phyloP scores from a whole-genome alignment of 2,329 filamentous ascomycete species.

The Clarireedia homoeocarpa region DNA sequence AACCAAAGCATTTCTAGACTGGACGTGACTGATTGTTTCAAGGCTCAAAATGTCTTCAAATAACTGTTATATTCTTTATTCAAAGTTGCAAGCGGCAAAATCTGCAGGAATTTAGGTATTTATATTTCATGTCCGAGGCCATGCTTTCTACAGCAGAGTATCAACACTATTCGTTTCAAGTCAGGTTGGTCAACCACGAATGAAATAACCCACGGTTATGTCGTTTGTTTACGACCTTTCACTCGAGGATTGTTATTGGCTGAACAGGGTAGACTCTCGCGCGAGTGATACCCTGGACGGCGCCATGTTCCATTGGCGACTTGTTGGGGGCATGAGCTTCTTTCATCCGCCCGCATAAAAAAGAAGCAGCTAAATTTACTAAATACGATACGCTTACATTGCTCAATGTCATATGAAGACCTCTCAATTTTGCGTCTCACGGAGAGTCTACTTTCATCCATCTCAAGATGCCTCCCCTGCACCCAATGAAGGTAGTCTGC shows the following conservation, averaged over 20 bases:
- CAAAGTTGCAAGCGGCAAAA: conserved; percentile 1
- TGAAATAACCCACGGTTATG: not conserved
- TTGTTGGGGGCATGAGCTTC: not conserved
- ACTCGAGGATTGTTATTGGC: not conserved
- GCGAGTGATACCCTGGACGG: not conserved
- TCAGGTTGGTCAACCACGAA: not conserved
- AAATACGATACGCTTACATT: not conserved
- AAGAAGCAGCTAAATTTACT: too few relatives aligned
- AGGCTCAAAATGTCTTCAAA: not conserved
- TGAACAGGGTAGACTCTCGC: not conserved
- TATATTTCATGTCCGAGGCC: not conserved
- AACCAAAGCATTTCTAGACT: not conserved
- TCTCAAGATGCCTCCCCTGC: too few relatives aligned
- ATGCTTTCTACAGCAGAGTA: not conserved
- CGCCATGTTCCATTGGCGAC: not conserved
- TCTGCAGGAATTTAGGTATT: not conserved
- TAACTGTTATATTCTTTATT: not conserved
- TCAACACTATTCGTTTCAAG: conserved; percentile 1
- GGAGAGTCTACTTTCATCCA: too few relatives aligned
- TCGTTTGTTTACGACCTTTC: not conserved
- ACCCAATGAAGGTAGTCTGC: too few relatives aligned
- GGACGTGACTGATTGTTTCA: not conserved
- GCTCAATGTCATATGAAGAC: not conserved
- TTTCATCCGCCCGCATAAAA: not conserved
- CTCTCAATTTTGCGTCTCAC: not conserved